These are phyloP conservation scores for Gastrodia elata DNA, from an alignment of 106 monocot genomes.

Conservation along the genomic window DNA sequence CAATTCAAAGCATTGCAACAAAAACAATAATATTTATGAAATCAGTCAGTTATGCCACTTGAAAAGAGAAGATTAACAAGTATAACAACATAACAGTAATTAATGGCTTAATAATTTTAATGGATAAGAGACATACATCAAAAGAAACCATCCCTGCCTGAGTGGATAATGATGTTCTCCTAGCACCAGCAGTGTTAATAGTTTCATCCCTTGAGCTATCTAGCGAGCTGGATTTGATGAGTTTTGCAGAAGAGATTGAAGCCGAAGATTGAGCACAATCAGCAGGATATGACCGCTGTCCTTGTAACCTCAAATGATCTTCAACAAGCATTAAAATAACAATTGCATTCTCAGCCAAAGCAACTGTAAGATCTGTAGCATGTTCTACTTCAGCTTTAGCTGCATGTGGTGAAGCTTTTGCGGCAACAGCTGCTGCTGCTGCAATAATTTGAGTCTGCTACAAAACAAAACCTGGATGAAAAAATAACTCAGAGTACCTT, in stretches of 20 bases:
- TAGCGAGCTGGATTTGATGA: constrained; percentile 46
- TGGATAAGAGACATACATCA: constrained; percentile 57
- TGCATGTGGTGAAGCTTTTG: constrained; percentile 77
- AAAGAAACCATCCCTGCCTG: constrained; percentile 74
- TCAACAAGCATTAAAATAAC: constrained; percentile 96
- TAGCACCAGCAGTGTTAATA: constrained; percentile 25
- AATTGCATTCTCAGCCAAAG: constrained; percentile 96
- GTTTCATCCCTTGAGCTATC: constrained; percentile 32
- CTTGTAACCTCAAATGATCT: constrained; percentile 91
- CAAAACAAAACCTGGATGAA: constrained; percentile 32
- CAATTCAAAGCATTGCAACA: not conserved
- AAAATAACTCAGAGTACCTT: constrained; percentile 14
- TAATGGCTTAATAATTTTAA: not conserved
- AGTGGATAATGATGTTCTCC: constrained; percentile 40
- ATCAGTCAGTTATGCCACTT: not conserved
- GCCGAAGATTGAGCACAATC: constrained; percentile 29
- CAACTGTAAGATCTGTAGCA: constrained; percentile 79
- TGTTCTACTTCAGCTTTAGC: constrained; percentile 83
- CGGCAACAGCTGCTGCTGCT: constrained; percentile 91
- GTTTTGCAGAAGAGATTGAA: constrained; percentile 22
- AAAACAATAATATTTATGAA: not conserved
- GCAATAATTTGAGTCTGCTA: constrained; percentile 98
- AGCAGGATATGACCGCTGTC: constrained; percentile 33
- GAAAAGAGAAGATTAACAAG: not conserved
- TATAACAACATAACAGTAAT: not conserved